Evolutionary conservation across 495 filamentous ascomycete species (phyloP).

Genomic region (Mytilinidion resinicola): DNA sequence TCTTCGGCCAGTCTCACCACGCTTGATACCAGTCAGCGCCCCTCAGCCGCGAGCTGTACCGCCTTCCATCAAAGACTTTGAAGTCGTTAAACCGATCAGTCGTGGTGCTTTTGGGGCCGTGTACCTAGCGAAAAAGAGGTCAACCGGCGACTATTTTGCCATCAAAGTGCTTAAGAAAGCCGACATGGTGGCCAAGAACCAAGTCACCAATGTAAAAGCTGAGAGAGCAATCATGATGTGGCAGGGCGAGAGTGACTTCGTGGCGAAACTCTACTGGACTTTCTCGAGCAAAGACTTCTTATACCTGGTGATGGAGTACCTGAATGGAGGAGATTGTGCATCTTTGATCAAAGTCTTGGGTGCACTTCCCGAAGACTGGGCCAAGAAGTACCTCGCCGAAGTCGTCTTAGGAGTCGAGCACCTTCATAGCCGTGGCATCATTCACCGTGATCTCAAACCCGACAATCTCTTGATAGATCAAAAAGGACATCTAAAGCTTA

Average conservation of each 20-base stretch:
- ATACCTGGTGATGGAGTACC: constrained; percentile 97
- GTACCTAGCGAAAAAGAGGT: constrained; percentile 96
- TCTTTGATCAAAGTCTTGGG: constrained; percentile 91
- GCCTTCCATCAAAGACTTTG: constrained; percentile 97
- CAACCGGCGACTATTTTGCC: constrained; percentile 94
- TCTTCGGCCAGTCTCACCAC: constrained; percentile 69
- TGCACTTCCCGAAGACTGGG: constrained; percentile 91
- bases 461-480: constrained; percentile 97
- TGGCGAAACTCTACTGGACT: constrained; percentile 98
- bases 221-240: constrained; percentile 99
- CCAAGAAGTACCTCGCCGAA: constrained; percentile 92
- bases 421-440: constrained; percentile 86
- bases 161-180: constrained; percentile 98
- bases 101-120: constrained; percentile 98
- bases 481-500: constrained; percentile 92
- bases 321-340: constrained; percentile 95
- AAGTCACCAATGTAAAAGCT: constrained; percentile 97
- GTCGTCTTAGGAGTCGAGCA: constrained; percentile 93
- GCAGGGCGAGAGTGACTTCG: constrained; percentile 98
- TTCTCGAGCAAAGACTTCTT: constrained; percentile 99
- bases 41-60: constrained; percentile 76
- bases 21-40: constrained; percentile 61
- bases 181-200: constrained; percentile 99
- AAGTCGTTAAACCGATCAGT: constrained; percentile 98
- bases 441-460: constrained; percentile 94